Base-by-base conservation (phyloP, 768 basidiomycete genomes). In the Cytidiella melzeri region DNA sequence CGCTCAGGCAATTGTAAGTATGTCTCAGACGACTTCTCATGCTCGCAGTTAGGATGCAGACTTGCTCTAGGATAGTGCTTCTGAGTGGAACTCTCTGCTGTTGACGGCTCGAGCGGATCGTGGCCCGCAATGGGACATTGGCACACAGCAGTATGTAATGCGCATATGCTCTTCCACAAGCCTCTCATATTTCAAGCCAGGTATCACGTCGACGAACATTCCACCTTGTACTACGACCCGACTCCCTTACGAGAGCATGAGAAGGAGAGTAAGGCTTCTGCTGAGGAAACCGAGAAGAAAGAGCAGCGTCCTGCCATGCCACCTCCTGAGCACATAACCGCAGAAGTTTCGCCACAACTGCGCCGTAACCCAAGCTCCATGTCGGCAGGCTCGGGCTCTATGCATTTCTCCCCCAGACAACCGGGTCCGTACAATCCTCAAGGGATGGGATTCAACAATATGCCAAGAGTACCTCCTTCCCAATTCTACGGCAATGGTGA, bases 121-220 rank as follows among this genome's bases (percentile, higher is more conserved):
- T 52, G 89, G 89, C 0, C 89, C 89, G 3, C 88, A 90, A 58
- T 92, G 88, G 88, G 89, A 92, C 62, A 73, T 90, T 34, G 86
- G 86, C 15, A 89, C 89, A 12, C 88, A 92, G 63, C 83, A 86
- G 89, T 91, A 57, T 57, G 85, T 74, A 42, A 21, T 23, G 4
- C 10, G 11, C 26, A 13, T 20, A 28, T 9, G 2, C 11, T 19
- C 5, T 27, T 24, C 5, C 38, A 11, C 19, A 39, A 3, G 15
- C 1, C 30, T 27, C 7, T 19, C 20, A 28, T 40, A 42, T 30
- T n/a, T 9, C 25, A 28, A 43, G 23, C 28, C 51, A 91, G 87
- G 56, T 91, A 88, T 61, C 73, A 81, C n/a, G 82, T 88, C 2
- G 88, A 91, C 58, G 70, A 79, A 62, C 71, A 75, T 50, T 87